Percentiles rank a stretch among this genome's conserved stretches.
These are phyloP conservation scores for Pestalotiopsis sp. DNA, from an alignment of 2,329 filamentous ascomycete genomes.

Conservation along the genomic window DNA sequence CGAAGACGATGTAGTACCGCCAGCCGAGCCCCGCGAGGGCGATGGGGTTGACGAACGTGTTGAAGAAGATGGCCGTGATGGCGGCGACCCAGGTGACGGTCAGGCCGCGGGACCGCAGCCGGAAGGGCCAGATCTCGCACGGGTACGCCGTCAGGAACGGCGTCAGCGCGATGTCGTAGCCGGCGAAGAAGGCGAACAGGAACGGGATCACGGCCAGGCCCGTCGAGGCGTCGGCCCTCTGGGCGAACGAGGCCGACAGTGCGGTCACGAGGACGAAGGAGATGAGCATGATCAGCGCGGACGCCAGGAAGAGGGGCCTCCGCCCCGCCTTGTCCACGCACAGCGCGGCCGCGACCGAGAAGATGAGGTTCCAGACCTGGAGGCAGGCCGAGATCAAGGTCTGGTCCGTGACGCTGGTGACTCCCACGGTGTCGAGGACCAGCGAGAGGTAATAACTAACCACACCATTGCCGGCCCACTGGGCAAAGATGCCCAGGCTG, in stretches of 20 bases:
- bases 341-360: constrained; percentile 11
- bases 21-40: constrained; percentile 41
- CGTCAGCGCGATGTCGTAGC: constrained; percentile 34
- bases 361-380: constrained; percentile 18
- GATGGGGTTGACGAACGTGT: constrained; percentile 44
- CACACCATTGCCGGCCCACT: constrained; percentile 12
- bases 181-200: constrained; percentile 42
- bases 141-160: constrained; percentile 39
- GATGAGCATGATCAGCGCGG: constrained; percentile 43
- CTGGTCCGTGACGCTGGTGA: constrained; percentile 14
- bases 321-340: constrained; percentile 30
- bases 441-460: neutral
- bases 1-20: constrained; percentile 48
- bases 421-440: neutral
- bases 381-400: constrained; percentile 17
- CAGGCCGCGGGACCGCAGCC: constrained; percentile 50
- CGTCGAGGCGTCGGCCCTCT: constrained; percentile 29
- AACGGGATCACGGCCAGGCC: constrained; percentile 42
- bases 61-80: constrained; percentile 17
- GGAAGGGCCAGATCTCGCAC: constrained; percentile 50
- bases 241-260: constrained; percentile 37
- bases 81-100: constrained; percentile 23
- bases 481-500: constrained; percentile 1
- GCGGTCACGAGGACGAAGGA: constrained; percentile 45
- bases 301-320: constrained; percentile 43